These are phyloP conservation scores for Isabelozyma gotoi DNA, from an alignment of 805 yeast species.

Conservation along the genomic window DNA sequence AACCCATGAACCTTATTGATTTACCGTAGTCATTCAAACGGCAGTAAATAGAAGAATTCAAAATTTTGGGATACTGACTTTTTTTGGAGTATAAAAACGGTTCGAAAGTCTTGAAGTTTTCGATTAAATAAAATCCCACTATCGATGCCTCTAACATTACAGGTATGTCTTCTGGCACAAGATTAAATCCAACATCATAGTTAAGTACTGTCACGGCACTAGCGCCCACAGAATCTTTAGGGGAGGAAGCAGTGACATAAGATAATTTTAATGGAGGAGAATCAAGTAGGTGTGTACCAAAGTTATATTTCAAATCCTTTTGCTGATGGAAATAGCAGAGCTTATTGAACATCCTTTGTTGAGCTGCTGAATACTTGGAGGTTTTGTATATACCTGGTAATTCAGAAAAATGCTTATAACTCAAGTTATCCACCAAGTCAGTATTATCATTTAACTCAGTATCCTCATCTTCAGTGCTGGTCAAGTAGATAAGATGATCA, in stretches of 20 bases:
- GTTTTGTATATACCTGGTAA: constrained; percentile 34
- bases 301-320: constrained; percentile 15
- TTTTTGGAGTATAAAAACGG: constrained; percentile 15
- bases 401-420: constrained; percentile 21
- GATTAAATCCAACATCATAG: constrained; percentile 13
- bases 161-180: constrained; percentile 21
- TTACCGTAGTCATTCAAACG: constrained; percentile 9
- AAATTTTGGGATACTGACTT: constrained; percentile 14
- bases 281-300: constrained; percentile 20
- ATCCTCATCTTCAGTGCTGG: constrained; percentile 17
- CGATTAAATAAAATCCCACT: constrained; percentile 37
- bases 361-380: constrained; percentile 47
- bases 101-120: constrained; percentile 16
- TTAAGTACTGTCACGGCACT: constrained; percentile 24
- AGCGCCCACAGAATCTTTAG: constrained; percentile 17
- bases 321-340: constrained; percentile 54
- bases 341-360: constrained; percentile 50
- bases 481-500: constrained; percentile 54
- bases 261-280: constrained; percentile 27
- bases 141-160: constrained; percentile 41
- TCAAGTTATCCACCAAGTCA: constrained; percentile 26
- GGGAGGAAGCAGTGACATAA: constrained; percentile 14
- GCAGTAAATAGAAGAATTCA: constrained; percentile 13
- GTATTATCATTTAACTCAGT: constrained; percentile 21
- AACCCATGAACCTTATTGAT: constrained; percentile 39